Evolutionary conservation across 352 stramenopile genomes (phyloP), one percentile per base, ranked within the genome.

Genomic region (Phytophthora agathidicida): DNA sequence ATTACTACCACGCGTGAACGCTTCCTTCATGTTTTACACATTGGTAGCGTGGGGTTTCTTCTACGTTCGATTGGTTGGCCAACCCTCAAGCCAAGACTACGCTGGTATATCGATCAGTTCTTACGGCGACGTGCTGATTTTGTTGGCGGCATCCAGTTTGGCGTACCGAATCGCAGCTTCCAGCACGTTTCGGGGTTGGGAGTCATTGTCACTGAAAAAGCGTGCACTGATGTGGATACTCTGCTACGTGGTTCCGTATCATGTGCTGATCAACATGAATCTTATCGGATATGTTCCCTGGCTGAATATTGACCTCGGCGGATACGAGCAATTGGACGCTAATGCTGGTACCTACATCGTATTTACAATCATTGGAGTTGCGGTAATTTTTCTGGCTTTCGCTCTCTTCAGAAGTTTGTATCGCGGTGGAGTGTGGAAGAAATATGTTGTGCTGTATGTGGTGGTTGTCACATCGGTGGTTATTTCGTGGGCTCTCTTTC

Each of bases 241-340:
- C 11, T 88, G 77, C 49, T 92, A 91, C 36, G 71, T 91, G 7
- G 7, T 86, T 17, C 85, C 85, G 24, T 94, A 70, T 65, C 82
- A 90, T 47, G 39, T 81, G 19, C 66, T 92, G 63, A 71, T 92
- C 22, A 83, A 94, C 56, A 73, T 94, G 63, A 91, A 89, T 46
- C 73, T 89, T 47, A 74, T 92, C 32, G 71, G 69, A 39, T 90
- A 86, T 41, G 7, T 92, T 3, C 77, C 83, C 24, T 92, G 85
- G 80, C 78, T 94, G 41, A 91, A 82, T 65, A 49, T 94, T 19
- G 66, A 79, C 41, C 49, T 94, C 9, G 85, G 85, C 6, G 85
- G 85, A 3, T 89, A 89, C 47, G 60, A 91, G 41, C 35, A 75
- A 13, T 19, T 51, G 1, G 23, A 77, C 24, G 46, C 59, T 3